phyloP scores from a whole-genome alignment of 108 stramenopile genomes.

The Cyclotella kingstonii region DNA sequence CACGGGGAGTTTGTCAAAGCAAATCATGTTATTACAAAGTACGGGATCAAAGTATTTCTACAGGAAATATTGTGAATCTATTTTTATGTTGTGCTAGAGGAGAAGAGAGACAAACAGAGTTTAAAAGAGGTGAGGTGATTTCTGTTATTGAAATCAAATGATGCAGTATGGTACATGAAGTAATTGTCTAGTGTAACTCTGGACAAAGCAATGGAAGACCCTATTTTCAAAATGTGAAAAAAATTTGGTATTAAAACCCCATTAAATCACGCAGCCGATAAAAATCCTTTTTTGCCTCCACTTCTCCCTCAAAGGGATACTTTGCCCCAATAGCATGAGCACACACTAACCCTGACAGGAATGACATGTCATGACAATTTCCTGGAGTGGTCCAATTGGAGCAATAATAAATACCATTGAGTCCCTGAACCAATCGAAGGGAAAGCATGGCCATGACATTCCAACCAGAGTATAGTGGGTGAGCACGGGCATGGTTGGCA shows the following conservation, averaged over 20 bases:
- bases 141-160: not conserved
- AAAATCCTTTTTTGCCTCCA: constrained; percentile 56
- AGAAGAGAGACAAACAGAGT: too few species aligned
- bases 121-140: too few species aligned
- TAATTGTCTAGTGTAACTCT: too few species aligned
- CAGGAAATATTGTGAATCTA: too few species aligned
- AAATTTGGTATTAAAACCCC: constrained; percentile 31
- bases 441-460: constrained; percentile 60
- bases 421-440: constrained; percentile 49
- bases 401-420: constrained; percentile 54
- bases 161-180: too few species aligned
- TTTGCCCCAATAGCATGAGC: constrained; percentile 56
- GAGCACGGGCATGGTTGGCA: constrained; percentile 56
- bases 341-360: constrained; percentile 50
- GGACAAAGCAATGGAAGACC: too few species aligned
- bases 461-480: constrained; percentile 60
- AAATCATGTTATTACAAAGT: too few species aligned
- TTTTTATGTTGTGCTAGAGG: too few species aligned
- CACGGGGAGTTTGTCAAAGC: too few species aligned
- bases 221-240: too few species aligned
- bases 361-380: constrained; percentile 61
- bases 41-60: too few species aligned
- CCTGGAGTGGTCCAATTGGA: constrained; percentile 67
- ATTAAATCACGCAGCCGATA: constrained; percentile 52
- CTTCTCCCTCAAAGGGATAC: constrained; percentile 47